These are phyloP conservation scores for Hibiscus tridactylites DNA, from an alignment of 345 rosid genomes.

Conservation along the genomic window DNA sequence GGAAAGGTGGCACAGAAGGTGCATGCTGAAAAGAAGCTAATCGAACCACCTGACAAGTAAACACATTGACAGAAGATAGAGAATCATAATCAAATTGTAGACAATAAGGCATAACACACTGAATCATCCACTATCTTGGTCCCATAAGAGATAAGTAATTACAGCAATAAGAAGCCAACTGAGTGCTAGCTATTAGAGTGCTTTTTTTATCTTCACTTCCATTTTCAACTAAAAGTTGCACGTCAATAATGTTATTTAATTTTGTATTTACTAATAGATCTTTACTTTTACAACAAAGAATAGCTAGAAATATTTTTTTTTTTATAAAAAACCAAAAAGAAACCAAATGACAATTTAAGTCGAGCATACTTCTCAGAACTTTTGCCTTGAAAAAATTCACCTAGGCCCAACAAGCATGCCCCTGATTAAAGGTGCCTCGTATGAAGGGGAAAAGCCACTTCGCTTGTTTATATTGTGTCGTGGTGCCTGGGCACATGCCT, in stretches of 20 bases:
- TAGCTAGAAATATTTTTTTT: too few relatives aligned
- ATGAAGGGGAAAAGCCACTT: neutral
- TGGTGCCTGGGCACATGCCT: neutral
- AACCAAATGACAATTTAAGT: neutral
- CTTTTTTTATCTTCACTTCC: neutral
- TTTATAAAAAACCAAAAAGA: neutral
- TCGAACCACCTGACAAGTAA: constrained; percentile 67
- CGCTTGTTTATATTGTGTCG: neutral
- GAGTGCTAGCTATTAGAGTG: neutral
- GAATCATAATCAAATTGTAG: neutral
- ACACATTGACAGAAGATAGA: neutral
- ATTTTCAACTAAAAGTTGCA: too few relatives aligned
- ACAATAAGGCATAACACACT: neutral
- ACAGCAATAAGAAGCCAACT: neutral
- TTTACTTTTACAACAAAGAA: neutral
- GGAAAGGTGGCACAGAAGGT: constrained; percentile 89
- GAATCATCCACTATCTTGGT: neutral
- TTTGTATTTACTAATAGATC: too few relatives aligned
- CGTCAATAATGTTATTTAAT: too few relatives aligned
- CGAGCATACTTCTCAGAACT: neutral
- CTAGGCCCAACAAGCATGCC: neutral
- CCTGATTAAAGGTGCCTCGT: neutral
- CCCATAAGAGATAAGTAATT: neutral
- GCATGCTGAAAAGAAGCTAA: constrained; percentile 94
- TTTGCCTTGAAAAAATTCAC: neutral